These are phyloP conservation scores for Chondrus crispus DNA, from an alignment of 23 red algal genomes.

Conservation along the genomic window DNA sequence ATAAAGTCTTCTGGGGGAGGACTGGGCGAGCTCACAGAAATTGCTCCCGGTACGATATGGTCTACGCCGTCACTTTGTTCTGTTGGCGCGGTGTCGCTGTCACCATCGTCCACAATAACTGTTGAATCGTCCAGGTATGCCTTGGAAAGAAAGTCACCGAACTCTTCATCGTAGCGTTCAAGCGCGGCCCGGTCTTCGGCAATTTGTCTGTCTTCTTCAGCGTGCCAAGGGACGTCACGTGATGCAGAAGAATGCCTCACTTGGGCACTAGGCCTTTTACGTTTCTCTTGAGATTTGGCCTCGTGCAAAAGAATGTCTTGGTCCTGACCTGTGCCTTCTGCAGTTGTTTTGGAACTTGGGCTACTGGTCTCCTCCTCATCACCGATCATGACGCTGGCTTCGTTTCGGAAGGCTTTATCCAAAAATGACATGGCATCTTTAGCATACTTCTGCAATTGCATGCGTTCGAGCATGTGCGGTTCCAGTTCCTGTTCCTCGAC, in stretches of 20 bases:
- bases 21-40: no score
- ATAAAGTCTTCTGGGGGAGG: no score
- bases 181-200: slow-evolving; percentile 37
- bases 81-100: slow-evolving; percentile 23
- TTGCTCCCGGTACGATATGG: no score
- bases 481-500: slow-evolving; percentile 63
- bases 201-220: slow-evolving; percentile 49
- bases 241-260: not conserved
- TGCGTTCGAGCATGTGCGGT: slow-evolving; percentile 13
- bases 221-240: not conserved
- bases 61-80: no score
- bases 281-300: not conserved
- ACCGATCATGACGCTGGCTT: not conserved
- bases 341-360: no score
- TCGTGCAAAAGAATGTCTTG: not conserved
- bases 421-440: slow-evolving; percentile 67
- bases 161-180: slow-evolving; percentile 50
- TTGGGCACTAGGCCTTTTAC: not conserved
- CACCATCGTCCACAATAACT: slow-evolving; percentile 65
- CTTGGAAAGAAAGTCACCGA: slow-evolving; percentile 48
- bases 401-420: slow-evolving; percentile 52
- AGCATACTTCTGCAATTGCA: slow-evolving; percentile 47
- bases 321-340: no score
- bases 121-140: slow-evolving; percentile 57
- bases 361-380: slow-evolving; percentile 7